phyloP scores from a whole-genome alignment of 345 rosid species.

The Lepidium didymum region DNA sequence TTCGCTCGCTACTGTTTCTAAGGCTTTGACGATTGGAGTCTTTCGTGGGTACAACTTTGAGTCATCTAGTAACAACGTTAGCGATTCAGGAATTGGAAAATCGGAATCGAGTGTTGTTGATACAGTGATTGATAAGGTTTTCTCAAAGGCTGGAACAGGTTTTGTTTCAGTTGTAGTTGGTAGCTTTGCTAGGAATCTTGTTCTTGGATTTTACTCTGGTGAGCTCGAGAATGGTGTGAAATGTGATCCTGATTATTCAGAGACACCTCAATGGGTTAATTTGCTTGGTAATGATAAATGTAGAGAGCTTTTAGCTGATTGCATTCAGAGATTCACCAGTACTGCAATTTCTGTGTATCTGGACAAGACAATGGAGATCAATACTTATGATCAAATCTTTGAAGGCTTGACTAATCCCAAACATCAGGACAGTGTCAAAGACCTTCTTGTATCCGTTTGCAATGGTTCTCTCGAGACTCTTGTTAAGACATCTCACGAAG shows the following conservation, averaged over 20 bases:
- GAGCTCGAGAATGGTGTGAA: background rate
- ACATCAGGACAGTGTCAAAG: conserved; percentile 56
- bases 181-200: conserved; percentile 90
- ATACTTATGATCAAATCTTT: conserved; percentile 72
- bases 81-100: conserved; percentile 4
- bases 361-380: conserved; percentile 82
- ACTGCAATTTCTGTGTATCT: conserved; percentile 75
- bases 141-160: conserved; percentile 68
- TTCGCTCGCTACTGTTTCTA: conserved; percentile 48
- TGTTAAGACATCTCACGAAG: conserved; percentile 72
- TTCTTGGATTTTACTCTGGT: conserved; percentile 60
- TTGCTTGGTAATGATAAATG: conserved; percentile 47
- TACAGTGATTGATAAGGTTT: conserved; percentile 62
- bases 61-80: conserved; percentile 24
- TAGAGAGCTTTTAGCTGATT: conserved; percentile 67
- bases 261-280: conserved; percentile 50
- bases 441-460: conserved; percentile 68
- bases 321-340: conserved; percentile 77
- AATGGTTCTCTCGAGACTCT: conserved; percentile 75
- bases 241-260: conserved; percentile 23
- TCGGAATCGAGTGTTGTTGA: conserved; percentile 35
- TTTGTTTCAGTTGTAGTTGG: conserved; percentile 79
- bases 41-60: conserved; percentile 42
- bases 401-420: conserved; percentile 81
- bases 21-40: conserved; percentile 65